Percentiles rank a stretch among this genome's conserved stretches.
Evolutionary conservation across 306 rosid genomes (phyloP).

Genomic region (Dalbergia cochinchinensis): DNA sequence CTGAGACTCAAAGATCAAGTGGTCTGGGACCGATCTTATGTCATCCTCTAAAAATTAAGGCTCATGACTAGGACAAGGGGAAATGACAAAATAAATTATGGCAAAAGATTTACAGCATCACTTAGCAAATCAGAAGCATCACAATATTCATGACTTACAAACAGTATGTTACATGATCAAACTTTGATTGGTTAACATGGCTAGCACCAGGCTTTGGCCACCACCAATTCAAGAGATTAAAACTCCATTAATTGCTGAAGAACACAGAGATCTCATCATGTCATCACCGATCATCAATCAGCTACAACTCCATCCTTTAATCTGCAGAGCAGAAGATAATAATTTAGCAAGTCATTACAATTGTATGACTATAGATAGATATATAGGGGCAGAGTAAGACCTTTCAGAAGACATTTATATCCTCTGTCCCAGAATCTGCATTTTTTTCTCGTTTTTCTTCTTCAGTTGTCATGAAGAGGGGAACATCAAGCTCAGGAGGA

Average conservation of each 20-base stretch:
- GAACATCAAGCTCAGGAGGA: slow-evolving; percentile 81
- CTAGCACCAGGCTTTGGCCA: slow-evolving; percentile 15
- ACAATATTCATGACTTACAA: slow-evolving; percentile 36
- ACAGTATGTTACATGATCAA: slow-evolving; percentile 10
- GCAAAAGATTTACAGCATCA: slow-evolving; percentile 21
- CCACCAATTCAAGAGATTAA: slow-evolving; percentile 16
- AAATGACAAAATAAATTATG: slow-evolving; percentile 1
- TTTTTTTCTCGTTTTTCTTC: slow-evolving; percentile 57
- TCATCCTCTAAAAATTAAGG: too few species aligned
- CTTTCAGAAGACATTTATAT: slow-evolving; percentile 66
- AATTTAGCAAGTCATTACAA: neutral
- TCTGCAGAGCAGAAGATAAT: slow-evolving; percentile 20
- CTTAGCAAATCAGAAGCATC: slow-evolving; percentile 25
- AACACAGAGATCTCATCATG: neutral
- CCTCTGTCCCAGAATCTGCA: slow-evolving; percentile 61
- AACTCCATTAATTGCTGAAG: slow-evolving; percentile 7
- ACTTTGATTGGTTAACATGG: slow-evolving; percentile 9
- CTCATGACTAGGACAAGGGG: neutral
- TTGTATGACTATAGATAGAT: neutral
- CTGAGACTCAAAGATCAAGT: too few species aligned
- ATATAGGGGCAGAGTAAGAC: neutral
- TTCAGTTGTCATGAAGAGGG: slow-evolving; percentile 60
- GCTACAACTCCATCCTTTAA: slow-evolving; percentile 4
- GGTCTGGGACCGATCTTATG: too few species aligned
- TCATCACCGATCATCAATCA: too few species aligned